Evolutionary conservation across 1,139 yeast species (phyloP), one percentile per base, ranked within the genome.

Genomic region (Geotrichum candidum): DNA sequence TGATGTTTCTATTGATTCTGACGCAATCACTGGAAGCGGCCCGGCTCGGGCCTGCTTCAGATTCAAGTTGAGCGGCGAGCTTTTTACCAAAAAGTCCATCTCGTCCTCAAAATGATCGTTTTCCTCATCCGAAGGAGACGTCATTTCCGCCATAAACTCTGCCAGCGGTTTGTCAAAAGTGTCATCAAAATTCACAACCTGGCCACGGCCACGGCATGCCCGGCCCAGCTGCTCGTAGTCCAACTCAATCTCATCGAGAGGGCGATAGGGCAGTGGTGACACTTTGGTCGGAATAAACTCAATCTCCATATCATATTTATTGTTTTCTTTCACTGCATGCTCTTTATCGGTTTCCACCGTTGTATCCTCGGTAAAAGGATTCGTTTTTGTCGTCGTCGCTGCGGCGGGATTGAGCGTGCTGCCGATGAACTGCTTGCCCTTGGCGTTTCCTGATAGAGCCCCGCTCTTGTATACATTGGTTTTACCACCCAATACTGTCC

Each of bases 231-330:
- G 46, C 58, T 66, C 66, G 51, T 67, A 67, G 57, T 69, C 69
- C 51, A 69, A 63, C 7, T 67, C 70, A 53, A 68, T 64, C 41
- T 66, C 68, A 38, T 69, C 70, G 46, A 67, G 56, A 1, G 71
- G 69, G 9, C 63, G 50, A 48, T 68, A 69, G 1, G 63, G 66
- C 38, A 65, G 56, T 3, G 68, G 66, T 9, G 60, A 31, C 11
- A 65, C 66, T 41, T 58, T 62, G 15, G 59, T 57, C 9, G 68
- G 68, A 29, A 68, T 67, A 50, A 60, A 59, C 54, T 69, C 72
- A 7, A 68, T 64, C 27, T 67, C 70, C 25, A 60, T 56, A 35
- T 68, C 64, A 10, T 61, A 64, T 25, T 58, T 65, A 56, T 65
- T 64, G 41, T 59, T 51, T 22, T 57, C 60, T 5, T 52, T 27